phyloP scores from a whole-genome alignment of 2,329 filamentous ascomycete genomes.

The Aspergillus sp. region DNA sequence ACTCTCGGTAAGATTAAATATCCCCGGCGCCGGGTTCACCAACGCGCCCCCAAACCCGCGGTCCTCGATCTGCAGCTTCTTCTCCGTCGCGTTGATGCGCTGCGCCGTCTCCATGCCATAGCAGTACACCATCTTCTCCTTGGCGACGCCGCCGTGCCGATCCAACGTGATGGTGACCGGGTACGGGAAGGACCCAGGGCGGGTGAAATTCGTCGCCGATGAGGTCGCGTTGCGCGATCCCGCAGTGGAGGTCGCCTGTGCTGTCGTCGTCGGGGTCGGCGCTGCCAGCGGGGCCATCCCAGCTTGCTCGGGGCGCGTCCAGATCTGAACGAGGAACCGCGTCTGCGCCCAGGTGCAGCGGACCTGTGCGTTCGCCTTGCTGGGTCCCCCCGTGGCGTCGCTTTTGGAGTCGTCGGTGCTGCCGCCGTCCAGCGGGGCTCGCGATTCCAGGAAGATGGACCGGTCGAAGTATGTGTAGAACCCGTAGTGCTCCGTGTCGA shows the following conservation, averaged over 20 bases:
- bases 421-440: constrained; percentile 44
- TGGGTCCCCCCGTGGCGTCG: constrained; percentile 51
- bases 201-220: constrained; percentile 46
- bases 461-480: constrained; percentile 93
- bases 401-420: constrained; percentile 39
- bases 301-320: constrained; percentile 50
- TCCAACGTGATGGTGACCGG: constrained; percentile 60
- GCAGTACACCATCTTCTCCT: constrained; percentile 59
- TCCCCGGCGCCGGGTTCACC: constrained; percentile 50
- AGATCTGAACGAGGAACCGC: constrained; percentile 61
- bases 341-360: constrained; percentile 61
- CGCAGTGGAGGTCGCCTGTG: constrained; percentile 10
- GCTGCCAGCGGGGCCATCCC: constrained; percentile 24
- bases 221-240: constrained; percentile 24
- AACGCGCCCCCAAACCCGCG: constrained; percentile 50
- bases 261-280: constrained; percentile 1
- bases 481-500: constrained; percentile 80
- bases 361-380: constrained; percentile 43
- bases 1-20: constrained; percentile 31
- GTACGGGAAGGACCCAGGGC: constrained; percentile 60
- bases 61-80: constrained; percentile 52
- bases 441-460: constrained; percentile 73
- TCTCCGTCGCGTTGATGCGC: constrained; percentile 44
- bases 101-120: constrained; percentile 53
- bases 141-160: constrained; percentile 55